Conservation (phyloP, 176 grass and related monocot species). For the Musa itinerans region DNA sequence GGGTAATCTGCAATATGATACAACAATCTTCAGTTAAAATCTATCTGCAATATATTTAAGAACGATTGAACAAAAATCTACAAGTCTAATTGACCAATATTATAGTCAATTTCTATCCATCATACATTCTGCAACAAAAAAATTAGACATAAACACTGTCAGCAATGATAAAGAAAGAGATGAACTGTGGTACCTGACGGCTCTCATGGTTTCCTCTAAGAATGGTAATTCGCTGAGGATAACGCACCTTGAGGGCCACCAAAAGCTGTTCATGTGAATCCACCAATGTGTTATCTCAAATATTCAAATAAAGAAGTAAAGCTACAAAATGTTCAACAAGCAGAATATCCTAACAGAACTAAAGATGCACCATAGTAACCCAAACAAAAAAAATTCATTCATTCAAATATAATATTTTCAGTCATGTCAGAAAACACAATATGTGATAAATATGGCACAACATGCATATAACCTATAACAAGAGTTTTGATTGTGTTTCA, state of each 20-base stretch:
- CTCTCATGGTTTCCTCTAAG: constrained; percentile 76
- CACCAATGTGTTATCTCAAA: neutral
- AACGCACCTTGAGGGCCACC: constrained; percentile 55
- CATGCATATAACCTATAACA: no score
- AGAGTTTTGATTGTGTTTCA: no score
- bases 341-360: neutral
- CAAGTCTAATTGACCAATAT: neutral
- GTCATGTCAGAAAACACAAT: no score
- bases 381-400: no score
- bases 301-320: neutral
- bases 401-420: no score
- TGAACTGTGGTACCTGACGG: constrained; percentile 28
- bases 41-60: neutral
- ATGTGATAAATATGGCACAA: no score
- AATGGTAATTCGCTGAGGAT: constrained; percentile 62
- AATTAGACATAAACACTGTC: neutral
- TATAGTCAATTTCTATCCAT: neutral
- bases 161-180: neutral
- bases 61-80: neutral
- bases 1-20: constrained; percentile 50
- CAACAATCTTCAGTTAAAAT: neutral
- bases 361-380: neutral
- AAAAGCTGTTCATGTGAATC: constrained; percentile 30
- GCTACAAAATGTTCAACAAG: no score
- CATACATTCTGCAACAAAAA: neutral